A percentile compares a stretch with the other conserved stretches of the same genome.
Evolutionary conservation across 129 eudicot genomes (phyloP).

Genomic region (Tagetes patula): DNA sequence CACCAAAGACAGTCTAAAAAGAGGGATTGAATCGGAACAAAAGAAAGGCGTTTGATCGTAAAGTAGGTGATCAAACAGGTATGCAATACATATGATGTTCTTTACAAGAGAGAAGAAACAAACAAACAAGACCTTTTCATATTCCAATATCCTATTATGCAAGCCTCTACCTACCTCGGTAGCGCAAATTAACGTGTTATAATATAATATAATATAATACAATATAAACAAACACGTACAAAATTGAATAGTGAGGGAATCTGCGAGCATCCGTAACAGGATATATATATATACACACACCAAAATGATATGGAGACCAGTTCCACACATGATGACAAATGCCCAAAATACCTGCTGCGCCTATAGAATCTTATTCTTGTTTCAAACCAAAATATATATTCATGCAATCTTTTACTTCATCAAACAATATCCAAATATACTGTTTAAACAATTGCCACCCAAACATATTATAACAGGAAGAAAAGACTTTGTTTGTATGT

Average conservation of each 20-base stretch:
- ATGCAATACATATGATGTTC: neutral
- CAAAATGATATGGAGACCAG: conserved; percentile 17
- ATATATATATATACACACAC: conserved; percentile 13
- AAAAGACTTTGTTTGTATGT: conserved; percentile 9
- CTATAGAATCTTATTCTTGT: conserved; percentile 22
- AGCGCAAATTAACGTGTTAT: conserved; percentile 7
- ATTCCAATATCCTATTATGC: neutral
- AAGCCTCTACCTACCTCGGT: conserved; percentile 12
- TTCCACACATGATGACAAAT: conserved; percentile 31
- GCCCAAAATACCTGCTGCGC: conserved; percentile 11
- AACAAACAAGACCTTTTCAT: conserved; percentile 15
- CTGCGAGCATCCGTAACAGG: conserved; percentile 21
- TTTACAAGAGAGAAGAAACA: conserved; percentile 1
- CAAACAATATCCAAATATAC: conserved; percentile 18
- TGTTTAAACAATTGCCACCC: neutral
- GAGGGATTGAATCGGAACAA: too few species aligned
- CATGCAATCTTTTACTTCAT: conserved; percentile 4
- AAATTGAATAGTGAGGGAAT: conserved; percentile 31
- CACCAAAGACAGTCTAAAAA: too few species aligned
- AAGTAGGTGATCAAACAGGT: too few species aligned
- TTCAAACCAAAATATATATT: neutral
- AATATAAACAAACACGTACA: conserved; percentile 26
- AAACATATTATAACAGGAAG: conserved; percentile 11
- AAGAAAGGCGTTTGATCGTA: too few species aligned
- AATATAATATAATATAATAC: conserved; percentile 8